Evolutionary conservation across 768 basidiomycete genomes (phyloP), one percentile per base, ranked within the genome.

Genomic region (Termitomyces sp.): DNA sequence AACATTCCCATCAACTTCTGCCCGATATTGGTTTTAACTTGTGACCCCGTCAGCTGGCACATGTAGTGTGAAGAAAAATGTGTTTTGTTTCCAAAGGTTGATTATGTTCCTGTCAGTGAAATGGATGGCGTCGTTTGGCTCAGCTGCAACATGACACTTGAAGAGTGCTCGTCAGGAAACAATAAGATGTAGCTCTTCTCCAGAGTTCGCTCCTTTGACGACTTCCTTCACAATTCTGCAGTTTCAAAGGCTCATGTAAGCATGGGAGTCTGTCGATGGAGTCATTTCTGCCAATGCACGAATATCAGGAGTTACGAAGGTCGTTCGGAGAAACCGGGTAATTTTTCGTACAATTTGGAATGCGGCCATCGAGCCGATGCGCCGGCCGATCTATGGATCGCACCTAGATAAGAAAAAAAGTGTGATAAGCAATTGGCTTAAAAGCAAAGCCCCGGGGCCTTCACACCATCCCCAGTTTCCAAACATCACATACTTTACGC

Each of bases 371-470:
- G 24, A 52, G 51, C 51, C 51, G 51, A 51, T 14, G 22, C 30
- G 7, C 40, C 52, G 52, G 52, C 52, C 52, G 52, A 53, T 53
- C 38, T 42, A 3, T 13, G 26, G 26, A 40, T 52, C 51, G 38
- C 18, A 18, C 26, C 26, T 7, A 18, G 38, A 53, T 53, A 53
- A 53, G 52, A 26, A 40, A 30, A 52, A 7, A 30, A 20, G 28
- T 28, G n/a, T 28, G 52, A 53, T 53, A 53, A 53, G 52, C 24
- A 53, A 40, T 40, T 42, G n/a, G 26, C 18, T 53, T 53, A 53
- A 40, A 53, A 53, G 38, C 38, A 53, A 24, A 30, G 5, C 24
- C 16, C 26, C 4, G 18, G 12, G 45, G 16, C 26, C 16, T 10
- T 18, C 48, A 49, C 20, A 35, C 46, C 44, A 49, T 56, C 22